A percentile compares a stretch with the other conserved stretches of the same genome.
Evolutionary conservation across 139 green algal species (phyloP).

Genomic region (Coelastrella sp.): DNA sequence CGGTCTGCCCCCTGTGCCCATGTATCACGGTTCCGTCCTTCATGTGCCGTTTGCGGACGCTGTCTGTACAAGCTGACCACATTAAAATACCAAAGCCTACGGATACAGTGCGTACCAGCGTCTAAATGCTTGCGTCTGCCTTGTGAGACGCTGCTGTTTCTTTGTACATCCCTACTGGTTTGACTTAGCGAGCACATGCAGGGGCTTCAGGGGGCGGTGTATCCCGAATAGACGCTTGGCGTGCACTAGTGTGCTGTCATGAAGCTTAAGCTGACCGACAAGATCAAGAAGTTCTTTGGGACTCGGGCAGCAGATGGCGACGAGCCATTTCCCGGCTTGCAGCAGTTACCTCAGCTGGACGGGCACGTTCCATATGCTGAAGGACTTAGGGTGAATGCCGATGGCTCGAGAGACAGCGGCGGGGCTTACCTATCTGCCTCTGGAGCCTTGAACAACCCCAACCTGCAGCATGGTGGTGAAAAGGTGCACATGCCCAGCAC

Average conservation of each 20-base stretch:
- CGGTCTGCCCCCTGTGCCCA: too few species aligned
- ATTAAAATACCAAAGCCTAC: too few species aligned
- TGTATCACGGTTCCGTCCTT: too few species aligned
- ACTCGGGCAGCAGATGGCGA: background rate
- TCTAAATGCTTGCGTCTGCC: too few species aligned
- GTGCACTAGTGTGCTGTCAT: background rate
- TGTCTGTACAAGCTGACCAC: too few species aligned
- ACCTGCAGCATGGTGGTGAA: background rate
- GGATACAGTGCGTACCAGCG: too few species aligned
- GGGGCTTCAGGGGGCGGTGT: background rate
- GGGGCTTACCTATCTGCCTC: background rate
- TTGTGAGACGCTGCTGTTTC: background rate
- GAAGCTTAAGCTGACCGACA: conserved; percentile 52
- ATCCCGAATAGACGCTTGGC: background rate
- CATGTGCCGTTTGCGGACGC: too few species aligned
- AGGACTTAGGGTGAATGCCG: background rate
- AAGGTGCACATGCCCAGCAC: conserved; percentile 35
- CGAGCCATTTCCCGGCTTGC: background rate
- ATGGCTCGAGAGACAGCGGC: background rate
- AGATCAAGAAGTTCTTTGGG: conserved; percentile 49
- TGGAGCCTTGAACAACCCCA: background rate
- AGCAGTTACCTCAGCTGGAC: background rate
- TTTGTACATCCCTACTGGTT: background rate
- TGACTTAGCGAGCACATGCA: background rate
- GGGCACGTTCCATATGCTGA: background rate